These are phyloP conservation scores for Pseudocercospora ulei DNA, from an alignment of 2,329 filamentous ascomycete genomes.

Conservation along the genomic window DNA sequence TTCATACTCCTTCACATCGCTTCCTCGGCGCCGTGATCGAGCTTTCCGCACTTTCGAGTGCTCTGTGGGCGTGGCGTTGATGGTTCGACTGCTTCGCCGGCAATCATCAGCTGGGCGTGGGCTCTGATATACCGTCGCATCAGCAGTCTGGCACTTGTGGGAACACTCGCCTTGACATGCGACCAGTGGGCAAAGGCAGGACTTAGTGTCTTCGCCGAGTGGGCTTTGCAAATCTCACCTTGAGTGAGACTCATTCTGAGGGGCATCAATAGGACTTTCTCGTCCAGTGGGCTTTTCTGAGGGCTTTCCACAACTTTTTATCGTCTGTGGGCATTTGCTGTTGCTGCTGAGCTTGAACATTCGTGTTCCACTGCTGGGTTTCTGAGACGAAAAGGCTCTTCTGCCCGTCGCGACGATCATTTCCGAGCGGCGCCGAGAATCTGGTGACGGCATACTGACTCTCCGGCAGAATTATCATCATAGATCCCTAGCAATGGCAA, in stretches of 20 bases:
- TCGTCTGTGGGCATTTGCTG: constrained; percentile 33
- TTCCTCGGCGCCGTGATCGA: constrained; percentile 24
- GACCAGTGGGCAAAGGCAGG: constrained; percentile 37
- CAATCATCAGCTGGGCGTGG: constrained; percentile 22
- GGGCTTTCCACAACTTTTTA: constrained; percentile 30
- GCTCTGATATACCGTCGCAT: constrained; percentile 25
- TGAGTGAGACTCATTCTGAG: constrained; percentile 29
- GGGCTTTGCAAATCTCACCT: constrained; percentile 29
- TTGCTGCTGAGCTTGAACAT: constrained; percentile 38
- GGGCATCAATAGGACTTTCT: constrained; percentile 29
- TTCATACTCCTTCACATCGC: constrained; percentile 24
- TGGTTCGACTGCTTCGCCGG: constrained; percentile 20
- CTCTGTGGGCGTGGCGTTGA: constrained; percentile 23
- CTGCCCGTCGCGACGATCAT: constrained; percentile 16
- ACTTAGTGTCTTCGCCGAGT: constrained; percentile 32
- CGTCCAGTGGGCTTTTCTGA: constrained; percentile 32
- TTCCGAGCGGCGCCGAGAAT: constrained; percentile 13
- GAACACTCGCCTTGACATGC: constrained; percentile 44
- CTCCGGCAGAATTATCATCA: constrained; percentile 27
- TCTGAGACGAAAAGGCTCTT: constrained; percentile 32
- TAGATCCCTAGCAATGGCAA: constrained; percentile 34
- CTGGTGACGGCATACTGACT: constrained; percentile 26
- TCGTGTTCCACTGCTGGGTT: constrained; percentile 33
- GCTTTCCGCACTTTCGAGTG: constrained; percentile 21
- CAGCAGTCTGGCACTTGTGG: constrained; percentile 43